phyloP scores from a whole-genome alignment of 2,329 filamentous ascomycete species.

The Zalaria sp. region DNA sequence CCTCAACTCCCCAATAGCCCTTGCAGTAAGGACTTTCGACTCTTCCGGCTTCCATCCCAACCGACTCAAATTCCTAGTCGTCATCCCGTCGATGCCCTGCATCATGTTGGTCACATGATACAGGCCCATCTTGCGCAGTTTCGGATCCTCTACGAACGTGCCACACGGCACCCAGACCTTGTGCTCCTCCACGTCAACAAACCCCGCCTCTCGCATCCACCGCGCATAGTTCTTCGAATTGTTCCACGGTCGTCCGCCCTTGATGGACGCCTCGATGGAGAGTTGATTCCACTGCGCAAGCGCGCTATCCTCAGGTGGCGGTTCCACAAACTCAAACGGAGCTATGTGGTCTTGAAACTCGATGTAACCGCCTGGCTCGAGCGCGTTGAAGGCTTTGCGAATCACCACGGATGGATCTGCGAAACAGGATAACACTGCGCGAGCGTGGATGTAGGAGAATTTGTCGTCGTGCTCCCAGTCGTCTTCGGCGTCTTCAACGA shows the following conservation, averaged over 20 bases:
- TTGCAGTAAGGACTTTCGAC: slow-evolving; percentile 23
- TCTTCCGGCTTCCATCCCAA: slow-evolving; percentile 23
- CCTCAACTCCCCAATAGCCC: slow-evolving; percentile 22
- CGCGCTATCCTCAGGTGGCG: neutral
- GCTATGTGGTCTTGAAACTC: slow-evolving; percentile 15
- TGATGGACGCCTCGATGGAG: slow-evolving; percentile 9
- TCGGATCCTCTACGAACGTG: slow-evolving; percentile 6
- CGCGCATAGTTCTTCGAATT: slow-evolving; percentile 2
- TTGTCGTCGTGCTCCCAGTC: slow-evolving; percentile 7
- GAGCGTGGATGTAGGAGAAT: slow-evolving; percentile 2
- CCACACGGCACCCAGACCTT: slow-evolving; percentile 14
- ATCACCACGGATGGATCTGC: neutral
- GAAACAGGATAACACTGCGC: slow-evolving; percentile 1
- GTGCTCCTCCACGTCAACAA: slow-evolving; percentile 9
- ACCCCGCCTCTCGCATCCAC: slow-evolving; percentile 10
- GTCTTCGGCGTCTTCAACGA: slow-evolving; percentile 17
- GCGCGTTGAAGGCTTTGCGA: slow-evolving; percentile 1
- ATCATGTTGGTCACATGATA: neutral
- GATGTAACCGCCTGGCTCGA: slow-evolving; percentile 14
- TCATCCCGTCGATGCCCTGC: neutral
- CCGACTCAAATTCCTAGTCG: slow-evolving; percentile 16
- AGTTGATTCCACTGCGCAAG: slow-evolving; percentile 4
- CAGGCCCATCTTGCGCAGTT: neutral
- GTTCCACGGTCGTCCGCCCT: slow-evolving; percentile 10
- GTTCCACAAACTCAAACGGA: slow-evolving; percentile 3